Evolutionary conservation across 1,284 basidiomycete genomes (phyloP).

Genomic region (Cryptococcus sp.): DNA sequence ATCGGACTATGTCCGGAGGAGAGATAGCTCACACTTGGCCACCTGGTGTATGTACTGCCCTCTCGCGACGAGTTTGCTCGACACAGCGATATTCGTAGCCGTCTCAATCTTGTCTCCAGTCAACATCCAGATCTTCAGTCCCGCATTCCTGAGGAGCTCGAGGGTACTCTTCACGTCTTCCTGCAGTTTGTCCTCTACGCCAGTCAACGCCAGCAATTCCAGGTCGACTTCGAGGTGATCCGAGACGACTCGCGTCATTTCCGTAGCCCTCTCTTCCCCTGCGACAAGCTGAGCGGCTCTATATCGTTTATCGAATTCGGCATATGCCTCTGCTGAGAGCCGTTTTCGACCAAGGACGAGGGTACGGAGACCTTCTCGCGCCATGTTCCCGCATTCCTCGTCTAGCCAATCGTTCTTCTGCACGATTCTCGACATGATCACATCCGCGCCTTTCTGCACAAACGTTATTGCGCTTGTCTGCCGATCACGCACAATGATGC

Average conservation of each 20-base stretch:
- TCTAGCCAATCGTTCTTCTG: constrained; percentile 98
- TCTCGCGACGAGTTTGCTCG: constrained; percentile 90
- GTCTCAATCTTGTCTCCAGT: constrained; percentile 99
- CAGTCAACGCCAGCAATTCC: constrained; percentile 90
- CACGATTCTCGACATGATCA: constrained; percentile 93
- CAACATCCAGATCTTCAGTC: constrained; percentile 99
- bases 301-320: constrained; percentile 73
- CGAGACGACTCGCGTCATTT: constrained; percentile 72
- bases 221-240: constrained; percentile 83
- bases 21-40: constrained; percentile 72
- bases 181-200: constrained; percentile 98
- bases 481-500: constrained; percentile 85
- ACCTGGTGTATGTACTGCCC: constrained; percentile 98
- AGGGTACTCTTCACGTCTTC: constrained; percentile 94
- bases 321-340: constrained; percentile 69
- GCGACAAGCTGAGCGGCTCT: constrained; percentile 70
- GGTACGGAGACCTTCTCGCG: constrained; percentile 90
- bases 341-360: constrained; percentile 86
- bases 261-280: constrained; percentile 78
- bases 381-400: constrained; percentile 98
- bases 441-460: constrained; percentile 96
- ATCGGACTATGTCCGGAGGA: neutral
- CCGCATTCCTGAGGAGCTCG: constrained; percentile 91
- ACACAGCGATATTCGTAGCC: constrained; percentile 96
- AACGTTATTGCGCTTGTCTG: constrained; percentile 79